Percentiles rank a stretch among this genome's conserved stretches.
Conservation (phyloP, 306 rosid genomes). For the Alnus rubra region DNA sequence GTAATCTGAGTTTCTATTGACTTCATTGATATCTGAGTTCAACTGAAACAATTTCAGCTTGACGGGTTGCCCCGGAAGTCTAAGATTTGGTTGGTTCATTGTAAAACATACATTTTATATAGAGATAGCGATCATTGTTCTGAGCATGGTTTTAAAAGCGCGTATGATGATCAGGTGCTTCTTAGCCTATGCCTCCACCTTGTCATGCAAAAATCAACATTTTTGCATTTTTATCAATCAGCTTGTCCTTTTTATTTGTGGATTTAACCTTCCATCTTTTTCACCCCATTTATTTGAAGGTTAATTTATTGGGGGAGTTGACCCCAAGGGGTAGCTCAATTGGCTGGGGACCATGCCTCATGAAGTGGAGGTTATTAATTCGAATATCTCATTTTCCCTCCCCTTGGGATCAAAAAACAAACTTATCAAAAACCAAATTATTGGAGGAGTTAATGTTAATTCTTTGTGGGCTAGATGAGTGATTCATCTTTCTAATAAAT, state of each 20-base stretch:
- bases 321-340: too few relatives aligned
- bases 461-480: background rate
- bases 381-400: too few relatives aligned
- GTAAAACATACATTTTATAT: conserved; percentile 12
- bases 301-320: background rate
- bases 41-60: conserved; percentile 11
- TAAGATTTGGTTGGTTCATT: background rate
- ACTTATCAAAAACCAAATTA: too few relatives aligned
- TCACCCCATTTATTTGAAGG: background rate
- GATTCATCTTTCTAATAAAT: background rate
- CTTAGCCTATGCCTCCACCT: conserved; percentile 4
- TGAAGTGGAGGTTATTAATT: too few relatives aligned
- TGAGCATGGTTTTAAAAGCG: background rate
- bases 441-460: background rate
- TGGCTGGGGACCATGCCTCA: too few relatives aligned
- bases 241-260: background rate
- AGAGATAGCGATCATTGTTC: conserved; percentile 4
- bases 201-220: background rate
- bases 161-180: background rate
- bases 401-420: too few relatives aligned
- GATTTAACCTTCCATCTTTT: background rate
- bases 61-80: conserved; percentile 7
- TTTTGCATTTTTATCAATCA: background rate
- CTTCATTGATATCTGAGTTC: conserved; percentile 17
- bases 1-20: conserved; percentile 9